Conservation (phyloP, 805 yeast species). For the Kuraishia cidri region DNA sequence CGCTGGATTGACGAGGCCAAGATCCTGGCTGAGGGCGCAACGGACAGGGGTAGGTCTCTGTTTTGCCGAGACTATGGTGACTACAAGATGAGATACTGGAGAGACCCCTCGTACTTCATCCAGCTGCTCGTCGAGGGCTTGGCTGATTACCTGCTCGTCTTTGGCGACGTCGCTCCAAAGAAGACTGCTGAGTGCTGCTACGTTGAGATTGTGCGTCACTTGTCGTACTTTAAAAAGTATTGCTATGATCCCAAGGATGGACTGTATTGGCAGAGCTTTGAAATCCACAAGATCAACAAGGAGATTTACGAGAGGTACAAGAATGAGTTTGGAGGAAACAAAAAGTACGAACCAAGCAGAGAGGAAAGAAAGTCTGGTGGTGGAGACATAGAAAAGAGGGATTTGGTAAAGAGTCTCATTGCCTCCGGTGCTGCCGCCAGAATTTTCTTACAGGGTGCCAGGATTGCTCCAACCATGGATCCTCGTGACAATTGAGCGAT, state of each 20-base stretch:
- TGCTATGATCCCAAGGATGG: slow-evolving; percentile 51
- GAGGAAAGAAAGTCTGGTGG: slow-evolving; percentile 42
- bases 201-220: slow-evolving; percentile 41
- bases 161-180: slow-evolving; percentile 29
- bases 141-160: slow-evolving; percentile 50
- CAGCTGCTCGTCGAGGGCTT: slow-evolving; percentile 61
- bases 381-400: slow-evolving; percentile 22
- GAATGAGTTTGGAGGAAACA: slow-evolving; percentile 45
- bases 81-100: slow-evolving; percentile 47
- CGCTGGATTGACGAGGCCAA: slow-evolving; percentile 39
- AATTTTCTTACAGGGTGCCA: slow-evolving; percentile 58
- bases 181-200: slow-evolving; percentile 19
- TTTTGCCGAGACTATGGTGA: slow-evolving; percentile 55
- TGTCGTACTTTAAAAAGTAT: slow-evolving; percentile 48
- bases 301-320: slow-evolving; percentile 42
- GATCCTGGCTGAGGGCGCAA: slow-evolving; percentile 48
- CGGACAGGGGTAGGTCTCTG: slow-evolving; percentile 43
- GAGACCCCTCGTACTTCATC: slow-evolving; percentile 53
- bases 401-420: slow-evolving; percentile 34
- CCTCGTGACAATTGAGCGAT: no score
- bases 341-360: slow-evolving; percentile 36
- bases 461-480: slow-evolving; percentile 34
- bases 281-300: slow-evolving; percentile 43
- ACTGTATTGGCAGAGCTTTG: slow-evolving; percentile 49
- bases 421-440: slow-evolving; percentile 64